Percentiles rank a stretch among this genome's conserved stretches.
Evolutionary conservation across 495 filamentous ascomycete genomes (phyloP).

Genomic region (Clavariopsis aquatica): DNA sequence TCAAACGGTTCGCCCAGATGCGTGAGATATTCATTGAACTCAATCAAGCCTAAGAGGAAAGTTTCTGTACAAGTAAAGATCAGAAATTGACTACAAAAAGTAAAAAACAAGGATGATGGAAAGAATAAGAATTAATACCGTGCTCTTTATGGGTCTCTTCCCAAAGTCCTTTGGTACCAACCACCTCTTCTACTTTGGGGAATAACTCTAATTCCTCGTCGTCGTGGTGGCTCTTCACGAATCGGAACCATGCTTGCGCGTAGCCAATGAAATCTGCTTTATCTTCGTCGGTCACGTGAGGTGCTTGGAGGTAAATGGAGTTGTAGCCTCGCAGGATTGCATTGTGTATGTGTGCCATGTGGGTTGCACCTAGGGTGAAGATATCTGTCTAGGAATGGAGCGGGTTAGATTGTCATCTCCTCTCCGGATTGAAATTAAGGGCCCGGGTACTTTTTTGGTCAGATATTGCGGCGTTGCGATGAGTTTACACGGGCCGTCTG

Average conservation of each 20-base stretch:
- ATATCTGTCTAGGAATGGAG: conserved; percentile 25
- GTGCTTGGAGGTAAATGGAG: conserved; percentile 55
- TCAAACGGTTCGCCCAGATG: conserved; percentile 39
- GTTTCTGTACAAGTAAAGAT: conserved; percentile 42
- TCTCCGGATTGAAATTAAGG: background rate
- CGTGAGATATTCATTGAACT: conserved; percentile 53
- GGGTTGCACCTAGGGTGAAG: conserved; percentile 49
- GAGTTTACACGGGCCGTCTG: conserved; percentile 31
- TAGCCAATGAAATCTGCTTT: conserved; percentile 55
- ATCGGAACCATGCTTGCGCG: conserved; percentile 52
- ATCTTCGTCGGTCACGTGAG: conserved; percentile 40
- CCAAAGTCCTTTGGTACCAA: conserved; percentile 51
- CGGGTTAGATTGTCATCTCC: background rate
- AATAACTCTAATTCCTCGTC: conserved; percentile 57
- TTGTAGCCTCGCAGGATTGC: conserved; percentile 61
- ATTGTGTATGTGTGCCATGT: conserved; percentile 64
- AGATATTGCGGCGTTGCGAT: conserved; percentile 26
- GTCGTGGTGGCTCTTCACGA: conserved; percentile 57
- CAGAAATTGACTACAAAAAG: background rate
- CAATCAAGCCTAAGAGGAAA: conserved; percentile 52
- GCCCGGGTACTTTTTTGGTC: conserved; percentile 24
- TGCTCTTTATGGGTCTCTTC: conserved; percentile 52
- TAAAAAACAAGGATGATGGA: background rate
- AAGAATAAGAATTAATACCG: conserved; percentile 40
- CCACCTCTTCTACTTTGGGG: conserved; percentile 53